These are phyloP conservation scores for Vigna nakashimae DNA, from an alignment of 306 rosid genomes.

Conservation along the genomic window DNA sequence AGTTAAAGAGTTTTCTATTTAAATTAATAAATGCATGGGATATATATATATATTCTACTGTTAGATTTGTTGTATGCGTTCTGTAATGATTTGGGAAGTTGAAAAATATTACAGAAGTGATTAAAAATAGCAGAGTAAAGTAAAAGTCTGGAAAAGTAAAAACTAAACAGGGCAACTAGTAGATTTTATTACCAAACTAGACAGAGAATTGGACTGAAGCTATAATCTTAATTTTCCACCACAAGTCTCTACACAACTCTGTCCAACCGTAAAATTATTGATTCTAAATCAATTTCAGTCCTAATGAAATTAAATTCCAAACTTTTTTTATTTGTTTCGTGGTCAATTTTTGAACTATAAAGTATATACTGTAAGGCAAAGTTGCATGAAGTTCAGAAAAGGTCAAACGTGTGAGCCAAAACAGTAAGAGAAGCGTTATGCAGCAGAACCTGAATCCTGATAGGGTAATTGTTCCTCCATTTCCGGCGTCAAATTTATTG, in stretches of 20 bases:
- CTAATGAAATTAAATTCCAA: neutral
- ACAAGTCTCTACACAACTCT: neutral
- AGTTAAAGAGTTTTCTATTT: no score
- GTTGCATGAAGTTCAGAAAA: neutral
- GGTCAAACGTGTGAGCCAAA: neutral
- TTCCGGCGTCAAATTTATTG: conserved; percentile 30
- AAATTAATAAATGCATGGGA: no score
- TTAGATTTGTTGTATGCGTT: no score
- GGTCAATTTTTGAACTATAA: neutral
- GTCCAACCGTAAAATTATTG: neutral
- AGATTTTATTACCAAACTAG: neutral
- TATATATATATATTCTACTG: no score
- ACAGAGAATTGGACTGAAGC: neutral
- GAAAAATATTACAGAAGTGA: no score
- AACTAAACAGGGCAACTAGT: neutral
- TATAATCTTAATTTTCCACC: neutral
- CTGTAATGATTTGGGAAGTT: no score
- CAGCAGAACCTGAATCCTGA: conserved; percentile 31
- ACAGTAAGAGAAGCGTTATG: neutral
- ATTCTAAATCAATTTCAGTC: conserved; percentile 6
- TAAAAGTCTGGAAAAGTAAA: neutral
- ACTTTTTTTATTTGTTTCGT: neutral
- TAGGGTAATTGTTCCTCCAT: conserved; percentile 7
- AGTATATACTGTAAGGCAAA: neutral
- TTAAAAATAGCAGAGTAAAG: neutral